These are phyloP conservation scores for Penicillium tannophilum DNA, from an alignment of 495 filamentous ascomycete species.

Conservation along the genomic window DNA sequence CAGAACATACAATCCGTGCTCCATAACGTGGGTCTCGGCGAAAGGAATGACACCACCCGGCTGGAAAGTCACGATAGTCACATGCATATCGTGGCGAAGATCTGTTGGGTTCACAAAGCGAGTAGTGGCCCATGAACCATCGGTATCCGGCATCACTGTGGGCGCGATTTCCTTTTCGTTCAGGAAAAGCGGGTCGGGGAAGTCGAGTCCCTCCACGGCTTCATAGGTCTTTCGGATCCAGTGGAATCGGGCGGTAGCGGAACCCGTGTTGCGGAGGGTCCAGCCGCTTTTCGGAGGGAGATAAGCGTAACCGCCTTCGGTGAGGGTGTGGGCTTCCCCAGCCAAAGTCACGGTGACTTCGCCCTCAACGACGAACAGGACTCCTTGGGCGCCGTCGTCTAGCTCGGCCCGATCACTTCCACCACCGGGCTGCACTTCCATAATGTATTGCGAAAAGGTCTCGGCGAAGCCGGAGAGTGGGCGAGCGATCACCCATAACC, in stretches of 20 bases:
- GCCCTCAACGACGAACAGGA: conserved; percentile 29
- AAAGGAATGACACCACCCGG: conserved; percentile 30
- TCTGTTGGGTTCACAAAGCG: conserved; percentile 29
- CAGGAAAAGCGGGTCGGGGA: conserved; percentile 26
- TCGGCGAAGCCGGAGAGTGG: conserved; percentile 31
- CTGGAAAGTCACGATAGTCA: conserved; percentile 32
- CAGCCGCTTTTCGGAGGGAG: conserved; percentile 29
- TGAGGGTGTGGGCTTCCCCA: conserved; percentile 21
- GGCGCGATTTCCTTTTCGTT: conserved; percentile 30
- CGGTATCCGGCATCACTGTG: conserved; percentile 26
- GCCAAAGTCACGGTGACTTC: conserved; percentile 26
- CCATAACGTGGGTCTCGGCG: conserved; percentile 32
- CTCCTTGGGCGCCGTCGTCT: conserved; percentile 24
- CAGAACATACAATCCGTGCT: conserved; percentile 31
- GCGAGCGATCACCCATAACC: conserved; percentile 31
- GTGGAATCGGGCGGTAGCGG: conserved; percentile 29
- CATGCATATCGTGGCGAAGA: conserved; percentile 35
- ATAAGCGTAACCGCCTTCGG: conserved; percentile 29
- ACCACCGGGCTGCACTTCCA: conserved; percentile 29
- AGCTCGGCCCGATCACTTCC: conserved; percentile 27
- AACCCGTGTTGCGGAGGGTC: conserved; percentile 25
- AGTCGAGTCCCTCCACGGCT: conserved; percentile 24
- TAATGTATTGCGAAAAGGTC: conserved; percentile 34
- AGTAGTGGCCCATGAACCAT: conserved; percentile 31
- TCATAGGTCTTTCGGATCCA: conserved; percentile 33